A percentile compares a stretch with the other conserved stretches of the same genome.
Conservation (phyloP, 2,329 filamentous ascomycete genomes). For the Byssothecium circinans region DNA sequence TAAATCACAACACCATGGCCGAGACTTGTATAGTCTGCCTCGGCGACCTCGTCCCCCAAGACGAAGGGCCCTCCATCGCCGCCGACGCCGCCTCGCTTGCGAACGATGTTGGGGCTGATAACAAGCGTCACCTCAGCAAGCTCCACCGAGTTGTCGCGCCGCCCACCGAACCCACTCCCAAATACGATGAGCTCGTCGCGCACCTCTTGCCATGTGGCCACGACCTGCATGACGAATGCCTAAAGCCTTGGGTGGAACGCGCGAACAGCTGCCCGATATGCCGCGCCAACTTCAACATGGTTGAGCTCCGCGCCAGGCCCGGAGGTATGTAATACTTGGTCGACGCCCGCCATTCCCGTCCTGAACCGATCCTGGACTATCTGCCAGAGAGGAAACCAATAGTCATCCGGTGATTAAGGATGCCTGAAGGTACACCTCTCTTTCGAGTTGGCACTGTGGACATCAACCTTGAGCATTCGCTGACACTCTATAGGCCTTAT, state of each 20-base stretch:
- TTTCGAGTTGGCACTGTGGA: conserved; percentile 3
- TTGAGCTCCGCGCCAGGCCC: conserved; percentile 77
- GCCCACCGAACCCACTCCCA: conserved; percentile 3
- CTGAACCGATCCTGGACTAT: conserved; percentile 14
- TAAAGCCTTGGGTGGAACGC: conserved; percentile 92
- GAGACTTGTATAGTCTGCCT: conserved; percentile 73
- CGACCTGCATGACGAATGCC: conserved; percentile 86
- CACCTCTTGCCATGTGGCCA: conserved; percentile 79
- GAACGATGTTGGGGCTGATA: conserved; percentile 29
- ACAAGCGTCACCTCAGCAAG: conserved; percentile 18
- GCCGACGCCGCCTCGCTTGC: conserved; percentile 26
- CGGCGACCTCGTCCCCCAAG: conserved; percentile 65
- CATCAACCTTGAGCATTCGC: conserved; percentile 2
- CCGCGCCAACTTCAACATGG: conserved; percentile 84
- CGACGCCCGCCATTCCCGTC: conserved; percentile 1
- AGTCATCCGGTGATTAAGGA: conserved; percentile 11
- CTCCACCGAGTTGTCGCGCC: conserved; percentile 15
- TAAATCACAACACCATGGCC: conserved; percentile 53
- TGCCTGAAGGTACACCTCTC: conserved; percentile 13
- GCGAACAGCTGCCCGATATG: conserved; percentile 99
- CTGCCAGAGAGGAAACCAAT: conserved; percentile 7
- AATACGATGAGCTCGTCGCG: conserved; percentile 59
- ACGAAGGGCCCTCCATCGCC: conserved; percentile 45
- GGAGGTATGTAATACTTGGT: conserved; percentile 62
- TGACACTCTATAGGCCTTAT: conserved; percentile 52